phyloP scores from a whole-genome alignment of 2,329 filamentous ascomycete genomes.

The Aspergillus pseudoviridinutans region DNA sequence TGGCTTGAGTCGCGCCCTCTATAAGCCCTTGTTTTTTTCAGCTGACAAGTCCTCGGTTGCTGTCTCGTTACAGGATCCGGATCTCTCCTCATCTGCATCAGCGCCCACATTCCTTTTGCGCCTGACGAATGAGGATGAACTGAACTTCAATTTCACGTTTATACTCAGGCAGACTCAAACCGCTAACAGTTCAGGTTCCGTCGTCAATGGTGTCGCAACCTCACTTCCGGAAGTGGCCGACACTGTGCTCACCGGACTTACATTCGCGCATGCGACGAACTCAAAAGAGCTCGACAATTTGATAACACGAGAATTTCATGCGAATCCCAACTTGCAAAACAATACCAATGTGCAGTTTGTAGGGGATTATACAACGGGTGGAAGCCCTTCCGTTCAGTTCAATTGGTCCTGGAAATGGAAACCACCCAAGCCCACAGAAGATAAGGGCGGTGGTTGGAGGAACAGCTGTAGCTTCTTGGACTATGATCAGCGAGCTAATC shows the following conservation, averaged over 20 bases:
- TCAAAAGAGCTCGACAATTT: conserved; percentile 86
- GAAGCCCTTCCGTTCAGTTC: conserved; percentile 79
- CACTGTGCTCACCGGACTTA: conserved; percentile 80
- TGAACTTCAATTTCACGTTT: conserved; percentile 90
- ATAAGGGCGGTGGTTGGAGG: conserved; percentile 87
- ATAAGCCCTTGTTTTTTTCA: not conserved
- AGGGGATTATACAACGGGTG: conserved; percentile 83
- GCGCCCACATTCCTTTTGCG: conserved; percentile 76
- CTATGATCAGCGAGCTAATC: conserved; percentile 90
- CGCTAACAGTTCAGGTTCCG: conserved; percentile 48
- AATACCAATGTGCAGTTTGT: conserved; percentile 93
- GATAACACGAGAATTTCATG: conserved; percentile 91
- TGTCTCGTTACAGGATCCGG: conserved; percentile 64
- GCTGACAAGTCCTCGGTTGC: not conserved
- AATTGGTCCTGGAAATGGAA: conserved; percentile 98
- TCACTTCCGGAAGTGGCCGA: conserved; percentile 54
- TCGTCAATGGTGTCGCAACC: conserved; percentile 49
- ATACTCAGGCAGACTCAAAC: conserved; percentile 59
- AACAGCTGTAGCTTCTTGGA: conserved; percentile 97
- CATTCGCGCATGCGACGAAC: conserved; percentile 85
- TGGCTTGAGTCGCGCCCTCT: not conserved
- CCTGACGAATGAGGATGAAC: conserved; percentile 83
- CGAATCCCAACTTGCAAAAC: conserved; percentile 95
- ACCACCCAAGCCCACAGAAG: conserved; percentile 75
- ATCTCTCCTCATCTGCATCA: conserved; percentile 47